Conservation (phyloP, 306 rosid species). For the Castanea mollissima region DNA sequence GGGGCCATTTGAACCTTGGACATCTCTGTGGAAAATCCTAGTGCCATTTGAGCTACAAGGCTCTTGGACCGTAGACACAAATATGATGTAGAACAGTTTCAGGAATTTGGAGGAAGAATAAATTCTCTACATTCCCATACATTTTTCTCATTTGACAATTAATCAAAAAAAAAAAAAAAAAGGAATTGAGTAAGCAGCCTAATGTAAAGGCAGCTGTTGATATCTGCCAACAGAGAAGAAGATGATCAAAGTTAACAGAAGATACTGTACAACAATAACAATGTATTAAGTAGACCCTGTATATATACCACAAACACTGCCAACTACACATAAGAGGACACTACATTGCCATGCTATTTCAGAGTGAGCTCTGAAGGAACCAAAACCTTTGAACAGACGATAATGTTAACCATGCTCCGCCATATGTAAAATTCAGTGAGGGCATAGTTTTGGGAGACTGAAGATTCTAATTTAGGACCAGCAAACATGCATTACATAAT, state of each 20-base stretch:
- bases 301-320: neutral
- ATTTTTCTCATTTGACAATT: neutral
- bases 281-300: neutral
- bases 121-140: neutral
- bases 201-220: neutral
- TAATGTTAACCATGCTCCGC: neutral
- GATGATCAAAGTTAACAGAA: neutral
- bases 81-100: too few relatives aligned
- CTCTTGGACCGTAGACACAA: too few relatives aligned
- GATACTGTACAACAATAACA: neutral
- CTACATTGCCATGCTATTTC: neutral
- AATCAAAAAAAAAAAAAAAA: neutral
- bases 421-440: neutral
- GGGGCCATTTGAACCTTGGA: too few relatives aligned
- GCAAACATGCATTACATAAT: neutral
- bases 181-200: neutral
- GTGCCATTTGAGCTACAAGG: too few relatives aligned
- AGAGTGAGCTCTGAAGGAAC: neutral
- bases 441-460: neutral
- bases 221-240: neutral
- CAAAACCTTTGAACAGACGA: neutral
- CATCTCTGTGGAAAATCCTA: too few relatives aligned
- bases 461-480: slow-evolving; percentile 16
- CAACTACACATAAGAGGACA: neutral
- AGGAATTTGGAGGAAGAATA: too few relatives aligned